phyloP scores from a whole-genome alignment of 108 stramenopile species.

The Discostella pseudostelligera region DNA sequence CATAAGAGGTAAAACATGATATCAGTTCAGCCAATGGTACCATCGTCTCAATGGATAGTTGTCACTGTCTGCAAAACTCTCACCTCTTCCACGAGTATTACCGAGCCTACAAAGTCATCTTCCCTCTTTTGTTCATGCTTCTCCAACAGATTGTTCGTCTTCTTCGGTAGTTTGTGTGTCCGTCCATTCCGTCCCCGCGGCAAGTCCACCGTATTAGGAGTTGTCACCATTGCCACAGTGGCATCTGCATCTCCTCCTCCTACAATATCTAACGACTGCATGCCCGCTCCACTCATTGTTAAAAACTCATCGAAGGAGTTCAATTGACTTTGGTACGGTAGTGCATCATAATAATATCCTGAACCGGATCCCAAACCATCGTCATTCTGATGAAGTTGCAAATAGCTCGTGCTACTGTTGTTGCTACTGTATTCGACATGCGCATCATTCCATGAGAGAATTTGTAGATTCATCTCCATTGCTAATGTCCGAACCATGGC shows the following conservation, averaged over 20 bases:
- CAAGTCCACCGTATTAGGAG: neutral
- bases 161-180: neutral
- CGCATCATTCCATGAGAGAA: conserved; percentile 73
- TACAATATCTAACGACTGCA: conserved; percentile 40
- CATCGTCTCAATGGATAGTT: too few relatives aligned
- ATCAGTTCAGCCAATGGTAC: too few relatives aligned
- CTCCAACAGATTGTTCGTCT: neutral
- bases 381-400: neutral
- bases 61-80: conserved; percentile 2
- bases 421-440: conserved; percentile 27
- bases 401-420: neutral
- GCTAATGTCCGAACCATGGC: conserved; percentile 60
- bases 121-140: neutral
- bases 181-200: neutral
- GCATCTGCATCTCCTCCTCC: neutral
- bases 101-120: conserved; percentile 21
- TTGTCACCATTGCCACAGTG: conserved; percentile 2
- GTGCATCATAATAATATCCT: neutral
- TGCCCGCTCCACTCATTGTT: conserved; percentile 53
- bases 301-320: conserved; percentile 79
- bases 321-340: conserved; percentile 53
- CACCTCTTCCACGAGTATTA: conserved; percentile 74
- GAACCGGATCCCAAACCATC: too few relatives aligned
- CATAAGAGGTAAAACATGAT: neutral
- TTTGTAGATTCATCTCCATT: conserved; percentile 50